Percentiles rank a stretch among this genome's conserved stretches.
These are phyloP conservation scores for Neobulgaria alba DNA, from an alignment of 2,329 filamentous ascomycete genomes.

Conservation along the genomic window DNA sequence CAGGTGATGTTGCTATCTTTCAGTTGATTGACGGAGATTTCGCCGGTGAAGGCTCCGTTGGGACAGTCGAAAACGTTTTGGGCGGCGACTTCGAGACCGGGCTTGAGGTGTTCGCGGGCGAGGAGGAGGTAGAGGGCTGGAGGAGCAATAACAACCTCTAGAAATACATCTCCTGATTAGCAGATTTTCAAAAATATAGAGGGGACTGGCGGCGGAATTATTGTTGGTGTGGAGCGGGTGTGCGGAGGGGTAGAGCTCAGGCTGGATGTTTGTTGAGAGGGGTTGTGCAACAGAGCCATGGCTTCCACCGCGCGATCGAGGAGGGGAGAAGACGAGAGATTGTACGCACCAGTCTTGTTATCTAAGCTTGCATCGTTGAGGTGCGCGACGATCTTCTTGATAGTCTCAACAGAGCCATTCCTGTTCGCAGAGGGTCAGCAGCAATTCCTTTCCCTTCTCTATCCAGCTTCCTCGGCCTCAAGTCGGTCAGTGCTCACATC, in stretches of 20 bases:
- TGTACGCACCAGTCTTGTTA: constrained; percentile 56
- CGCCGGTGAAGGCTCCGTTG: constrained; percentile 93
- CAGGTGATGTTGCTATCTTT: constrained; percentile 82
- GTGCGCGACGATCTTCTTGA: constrained; percentile 83
- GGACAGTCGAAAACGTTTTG: constrained; percentile 98
- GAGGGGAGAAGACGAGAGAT: constrained; percentile 16
- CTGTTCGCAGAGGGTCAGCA: constrained; percentile 38
- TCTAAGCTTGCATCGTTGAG: constrained; percentile 81
- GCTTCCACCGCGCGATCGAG: neutral
- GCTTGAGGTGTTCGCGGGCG: constrained; percentile 67
- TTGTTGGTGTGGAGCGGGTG: no score
- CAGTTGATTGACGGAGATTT: constrained; percentile 88
- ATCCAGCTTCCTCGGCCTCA: constrained; percentile 1
- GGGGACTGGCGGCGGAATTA: no score
- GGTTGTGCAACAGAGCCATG: no score
- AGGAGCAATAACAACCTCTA: constrained; percentile 91
- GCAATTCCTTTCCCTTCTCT: neutral
- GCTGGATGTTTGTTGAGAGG: constrained; percentile 5
- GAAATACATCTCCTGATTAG: no score
- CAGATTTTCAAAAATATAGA: no score
- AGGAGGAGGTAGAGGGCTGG: constrained; percentile 85
- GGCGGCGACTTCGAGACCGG: constrained; percentile 75
- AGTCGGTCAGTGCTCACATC: constrained; percentile 56
- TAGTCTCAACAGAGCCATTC: constrained; percentile 87
- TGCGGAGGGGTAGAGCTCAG: no score